Evolutionary conservation across 352 stramenopile species (phyloP).

Genomic region (Globisporangium recalcitrans): DNA sequence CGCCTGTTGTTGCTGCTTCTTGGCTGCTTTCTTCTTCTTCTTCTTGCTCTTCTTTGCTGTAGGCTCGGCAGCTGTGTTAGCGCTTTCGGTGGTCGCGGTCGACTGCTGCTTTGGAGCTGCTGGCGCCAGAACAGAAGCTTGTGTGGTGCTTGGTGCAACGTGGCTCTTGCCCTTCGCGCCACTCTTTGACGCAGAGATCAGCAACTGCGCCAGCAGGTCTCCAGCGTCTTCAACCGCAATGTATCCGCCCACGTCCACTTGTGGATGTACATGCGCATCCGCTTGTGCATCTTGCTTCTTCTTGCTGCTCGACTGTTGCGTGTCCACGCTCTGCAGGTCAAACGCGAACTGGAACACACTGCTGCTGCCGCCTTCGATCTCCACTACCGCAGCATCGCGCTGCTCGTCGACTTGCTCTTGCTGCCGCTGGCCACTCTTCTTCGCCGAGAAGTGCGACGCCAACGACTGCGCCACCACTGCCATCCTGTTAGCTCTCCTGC

Average conservation of each 20-base stretch:
- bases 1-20: slow-evolving; percentile 3
- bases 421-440: slow-evolving; percentile 12
- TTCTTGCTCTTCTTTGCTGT: slow-evolving; percentile 17
- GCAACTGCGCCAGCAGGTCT: neutral
- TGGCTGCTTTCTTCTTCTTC: slow-evolving; percentile 1
- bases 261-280: neutral
- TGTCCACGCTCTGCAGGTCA: neutral
- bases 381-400: neutral
- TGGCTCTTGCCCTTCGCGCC: neutral
- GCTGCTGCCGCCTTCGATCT: neutral
- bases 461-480: slow-evolving; percentile 1
- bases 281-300: slow-evolving; percentile 20
- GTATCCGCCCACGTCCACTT: neutral
- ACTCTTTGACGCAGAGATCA: neutral
- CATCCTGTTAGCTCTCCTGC: neutral
- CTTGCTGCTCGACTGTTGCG: slow-evolving; percentile 2
- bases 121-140: neutral
- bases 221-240: neutral
- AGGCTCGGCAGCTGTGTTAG: neutral
- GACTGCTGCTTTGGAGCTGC: neutral
- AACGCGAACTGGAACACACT: slow-evolving; percentile 17
- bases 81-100: neutral
- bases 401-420: neutral
- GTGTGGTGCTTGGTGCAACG: neutral
- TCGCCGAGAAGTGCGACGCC: slow-evolving; percentile 17